These are phyloP conservation scores for Aristolochia contorta DNA, from an alignment of 164 flowering plant genomes.

Conservation along the genomic window DNA sequence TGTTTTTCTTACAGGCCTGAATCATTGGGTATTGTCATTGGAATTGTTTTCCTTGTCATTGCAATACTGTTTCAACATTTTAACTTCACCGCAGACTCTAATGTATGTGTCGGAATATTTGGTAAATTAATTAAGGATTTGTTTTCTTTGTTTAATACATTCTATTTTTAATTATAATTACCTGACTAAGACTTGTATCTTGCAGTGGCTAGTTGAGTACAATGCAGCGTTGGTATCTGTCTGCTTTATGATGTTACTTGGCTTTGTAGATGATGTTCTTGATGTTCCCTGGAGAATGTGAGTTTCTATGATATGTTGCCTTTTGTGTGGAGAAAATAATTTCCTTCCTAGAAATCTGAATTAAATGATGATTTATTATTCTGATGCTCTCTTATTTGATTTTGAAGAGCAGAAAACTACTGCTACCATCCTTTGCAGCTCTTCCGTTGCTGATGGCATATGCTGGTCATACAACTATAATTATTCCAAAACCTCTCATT, in stretches of 20 bases:
- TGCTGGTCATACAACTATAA: conserved; percentile 90
- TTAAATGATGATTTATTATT: neutral
- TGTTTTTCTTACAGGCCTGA: conserved; percentile 68
- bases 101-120: conserved; percentile 35
- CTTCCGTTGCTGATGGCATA: conserved; percentile 95
- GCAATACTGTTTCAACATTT: conserved; percentile 70
- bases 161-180: neutral
- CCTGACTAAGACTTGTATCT: neutral
- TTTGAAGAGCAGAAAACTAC: conserved; percentile 60
- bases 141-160: neutral
- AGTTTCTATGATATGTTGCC: conserved; percentile 20
- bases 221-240: conserved; percentile 89
- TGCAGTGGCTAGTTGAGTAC: conserved; percentile 97
- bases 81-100: conserved; percentile 77
- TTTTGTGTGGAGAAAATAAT: neutral
- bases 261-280: conserved; percentile 95
- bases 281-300: conserved; percentile 99
- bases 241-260: conserved; percentile 90
- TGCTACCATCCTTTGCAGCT: conserved; percentile 81
- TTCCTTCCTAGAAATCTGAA: too few relatives aligned
- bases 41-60: conserved; percentile 69
- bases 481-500: conserved; percentile 86
- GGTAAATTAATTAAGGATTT: neutral
- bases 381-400: conserved; percentile 12
- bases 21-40: conserved; percentile 84